Base-by-base conservation (phyloP, 2,329 filamentous ascomycete genomes). In the Arthroderma sp. region DNA sequence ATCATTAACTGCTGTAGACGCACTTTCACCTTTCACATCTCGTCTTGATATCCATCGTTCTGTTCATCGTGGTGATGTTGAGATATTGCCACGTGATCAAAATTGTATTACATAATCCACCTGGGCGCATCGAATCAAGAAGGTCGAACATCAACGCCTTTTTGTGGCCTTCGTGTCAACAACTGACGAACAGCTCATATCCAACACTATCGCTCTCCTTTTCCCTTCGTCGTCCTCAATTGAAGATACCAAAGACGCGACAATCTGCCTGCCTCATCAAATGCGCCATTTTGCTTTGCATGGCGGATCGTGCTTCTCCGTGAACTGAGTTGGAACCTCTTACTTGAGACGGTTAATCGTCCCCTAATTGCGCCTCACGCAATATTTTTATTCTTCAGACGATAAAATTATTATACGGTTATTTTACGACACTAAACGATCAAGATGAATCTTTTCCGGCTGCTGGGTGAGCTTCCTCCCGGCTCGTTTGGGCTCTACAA, bases 401-500 rank as follows among this genome's bases (percentile, higher is more conserved):
- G 15, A 22, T 22, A 22, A 22, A 22, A 22, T 22, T 22, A 22
- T 22, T 22, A 22, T 22, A 22, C 15, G 15, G 15, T 22, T 22
- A 22, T 22, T 22, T 22, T 22, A 22, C 15, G 15, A 22, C 15
- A 22, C 15, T 22, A 11, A 38, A 36, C 3, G 55, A 51, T 54
- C 62, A 73, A 50, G 54, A 82, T 83, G 79, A 84, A 83, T 67
- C 68, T 82, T 61, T 84, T 84, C 69, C 68, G 80, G 58, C 66
- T 83, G 57, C 60, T 78, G 60, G 80, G 80, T 83, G 68, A 49
- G 71, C 9, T 42, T 33, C 10, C 4, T 31, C 11, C 37, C 5
- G 11, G 15, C 10, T 27, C 27, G 29, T 15, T n/a, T 22, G 10
- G 27, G 31, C 15, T 40, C 11, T 8, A 30, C 22, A 11, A 10